Evolutionary conservation across 169 alveolate species (phyloP).

Genomic region (Plasmodium fragile): DNA sequence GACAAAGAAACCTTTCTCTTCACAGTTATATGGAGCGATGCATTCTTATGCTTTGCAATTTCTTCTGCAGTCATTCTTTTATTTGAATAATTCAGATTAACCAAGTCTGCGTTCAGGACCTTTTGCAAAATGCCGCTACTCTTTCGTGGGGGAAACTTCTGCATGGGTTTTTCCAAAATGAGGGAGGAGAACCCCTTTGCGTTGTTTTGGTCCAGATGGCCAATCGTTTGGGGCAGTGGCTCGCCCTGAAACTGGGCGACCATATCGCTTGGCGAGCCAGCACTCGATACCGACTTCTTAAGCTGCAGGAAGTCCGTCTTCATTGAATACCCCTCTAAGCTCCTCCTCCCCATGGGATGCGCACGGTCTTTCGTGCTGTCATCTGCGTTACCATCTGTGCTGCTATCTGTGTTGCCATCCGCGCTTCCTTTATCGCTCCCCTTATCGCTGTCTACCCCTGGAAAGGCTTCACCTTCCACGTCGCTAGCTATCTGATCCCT

Average conservation of each 20-base stretch:
- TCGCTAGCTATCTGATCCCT: background rate
- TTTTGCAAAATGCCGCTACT: slow-evolving; percentile 43
- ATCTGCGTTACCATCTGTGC: background rate
- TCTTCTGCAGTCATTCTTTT: slow-evolving; percentile 57
- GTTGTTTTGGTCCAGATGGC: background rate
- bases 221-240: background rate
- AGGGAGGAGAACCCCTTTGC: background rate
- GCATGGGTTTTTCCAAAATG: slow-evolving; percentile 9
- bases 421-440: background rate
- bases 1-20: slow-evolving; percentile 42
- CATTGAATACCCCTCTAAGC: slow-evolving; percentile 33
- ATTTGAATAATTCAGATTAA: slow-evolving; percentile 14
- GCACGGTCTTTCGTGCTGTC: background rate
- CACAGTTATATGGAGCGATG: slow-evolving; percentile 39
- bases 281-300: slow-evolving; percentile 3
- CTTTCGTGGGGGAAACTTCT: background rate
- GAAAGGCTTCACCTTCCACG: background rate
- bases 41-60: slow-evolving; percentile 53
- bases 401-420: background rate
- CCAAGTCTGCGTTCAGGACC: slow-evolving; percentile 33
- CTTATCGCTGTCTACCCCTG: background rate
- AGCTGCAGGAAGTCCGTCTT: slow-evolving; percentile 6
- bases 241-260: background rate
- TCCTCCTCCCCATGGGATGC: slow-evolving; percentile 20
- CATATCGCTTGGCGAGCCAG: background rate